Base-by-base conservation (phyloP, 164 flowering plant species). In the Vitis labrusca region DNA sequence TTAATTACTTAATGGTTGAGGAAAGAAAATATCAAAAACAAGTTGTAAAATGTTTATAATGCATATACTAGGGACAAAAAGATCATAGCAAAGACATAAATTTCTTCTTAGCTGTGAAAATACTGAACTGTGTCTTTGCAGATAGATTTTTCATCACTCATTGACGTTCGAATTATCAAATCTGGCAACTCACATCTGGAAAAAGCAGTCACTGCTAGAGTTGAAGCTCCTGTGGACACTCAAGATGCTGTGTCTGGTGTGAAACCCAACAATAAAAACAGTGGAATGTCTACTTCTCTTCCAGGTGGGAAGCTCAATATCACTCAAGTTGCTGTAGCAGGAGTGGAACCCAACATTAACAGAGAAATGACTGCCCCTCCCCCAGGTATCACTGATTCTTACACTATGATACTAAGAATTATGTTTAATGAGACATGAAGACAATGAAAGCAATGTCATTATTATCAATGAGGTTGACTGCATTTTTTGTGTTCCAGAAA, bases 61-160 rank as follows among this genome's bases (percentile, higher is more conserved):
- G 44, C 44, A 3, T 37, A 37, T 37, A 6, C 44, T 37, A 37
- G 44, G 44, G 44, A 37, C 44, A 3, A 37, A 37, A 37, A 6
- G 44, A 37, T 3, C 44, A 37, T 3, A 37, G 44, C 44, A 37
- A 37, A 37, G 44, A 37, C 44, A 37, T 37, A 3, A 37, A 37
- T 37, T 37, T 37, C 44, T 61, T 8, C 30, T 55, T 23, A 51
- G 12, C 14, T 19, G 29, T 50, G 19, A 59, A 51, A 27, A 63
- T 12, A 29, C 50, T 12, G 47, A 5, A 9, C 3, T 61, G 19
- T 19, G 23, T 55, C 16, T 76, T 63, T 80, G 30, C 92, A 95
- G 99, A 81, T 87, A 59, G 87, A 88, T 61, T 91, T 86, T 79
- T 47, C 83, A 56, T 74, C 88, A 9, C 93, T 96, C 13, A 50